These are phyloP conservation scores for Aspergillus candidus DNA, from an alignment of 2,329 filamentous ascomycete genomes.

Conservation along the genomic window DNA sequence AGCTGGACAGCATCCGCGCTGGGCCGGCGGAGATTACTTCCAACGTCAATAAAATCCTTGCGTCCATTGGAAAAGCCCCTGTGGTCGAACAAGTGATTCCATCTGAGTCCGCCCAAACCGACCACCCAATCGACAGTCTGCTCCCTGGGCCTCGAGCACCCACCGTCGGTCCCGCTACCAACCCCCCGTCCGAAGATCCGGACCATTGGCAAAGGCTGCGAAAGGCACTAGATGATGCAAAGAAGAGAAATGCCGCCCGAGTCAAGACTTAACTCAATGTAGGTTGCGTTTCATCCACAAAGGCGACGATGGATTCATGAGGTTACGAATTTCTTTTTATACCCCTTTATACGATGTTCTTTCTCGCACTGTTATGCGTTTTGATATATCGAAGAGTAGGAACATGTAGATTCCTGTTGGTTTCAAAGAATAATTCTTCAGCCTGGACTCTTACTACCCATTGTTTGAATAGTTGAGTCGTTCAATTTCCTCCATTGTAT, in stretches of 20 bases:
- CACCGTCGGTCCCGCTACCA: conserved; percentile 12
- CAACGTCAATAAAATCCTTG: conserved; percentile 36
- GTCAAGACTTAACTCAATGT: conserved; percentile 13
- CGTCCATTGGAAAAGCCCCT: conserved; percentile 27
- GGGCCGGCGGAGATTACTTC: conserved; percentile 32
- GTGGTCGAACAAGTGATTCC: conserved; percentile 12
- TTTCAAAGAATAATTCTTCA: too few relatives aligned
- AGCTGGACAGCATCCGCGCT: conserved; percentile 38
- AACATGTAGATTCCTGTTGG: too few relatives aligned
- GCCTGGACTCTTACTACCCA: too few relatives aligned
- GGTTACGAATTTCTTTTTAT: conserved; percentile 17
- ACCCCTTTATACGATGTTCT: conserved; percentile 3
- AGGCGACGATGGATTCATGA: conserved; percentile 8
- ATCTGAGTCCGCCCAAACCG: conserved; percentile 7
- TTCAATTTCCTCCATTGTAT: too few relatives aligned
- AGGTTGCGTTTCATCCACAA: background rate
- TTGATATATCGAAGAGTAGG: background rate
- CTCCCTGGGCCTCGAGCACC: conserved; percentile 25
- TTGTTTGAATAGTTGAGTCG: too few relatives aligned
- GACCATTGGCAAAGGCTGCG: conserved; percentile 45
- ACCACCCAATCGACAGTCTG: conserved; percentile 11
- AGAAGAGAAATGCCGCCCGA: conserved; percentile 45
- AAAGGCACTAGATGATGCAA: conserved; percentile 49
- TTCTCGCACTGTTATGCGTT: background rate
- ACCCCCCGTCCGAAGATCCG: conserved; percentile 24